Evolutionary conservation across 352 stramenopile species (phyloP).

Genomic region (Phytophthora macrochlamydospora): DNA sequence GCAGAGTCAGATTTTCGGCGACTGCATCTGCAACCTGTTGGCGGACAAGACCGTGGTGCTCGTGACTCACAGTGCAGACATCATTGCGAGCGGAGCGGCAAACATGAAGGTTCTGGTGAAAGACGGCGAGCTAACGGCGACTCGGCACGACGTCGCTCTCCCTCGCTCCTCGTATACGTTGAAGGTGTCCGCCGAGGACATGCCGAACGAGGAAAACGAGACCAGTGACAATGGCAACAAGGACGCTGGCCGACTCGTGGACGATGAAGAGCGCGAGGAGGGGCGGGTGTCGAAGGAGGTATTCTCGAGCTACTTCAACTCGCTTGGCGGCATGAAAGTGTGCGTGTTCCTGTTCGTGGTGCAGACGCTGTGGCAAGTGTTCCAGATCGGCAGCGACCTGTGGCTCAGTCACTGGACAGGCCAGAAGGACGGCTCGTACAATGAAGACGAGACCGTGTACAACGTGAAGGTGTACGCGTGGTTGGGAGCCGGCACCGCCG

Average conservation of each 20-base stretch:
- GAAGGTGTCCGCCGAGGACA: constrained; percentile 5
- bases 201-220: constrained; percentile 8
- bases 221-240: not conserved
- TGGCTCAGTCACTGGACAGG: constrained; percentile 48
- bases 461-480: constrained; percentile 42
- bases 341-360: constrained; percentile 22
- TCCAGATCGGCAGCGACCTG: constrained; percentile 39
- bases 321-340: constrained; percentile 39
- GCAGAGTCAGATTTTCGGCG: constrained; percentile 87
- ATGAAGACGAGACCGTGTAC: constrained; percentile 24
- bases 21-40: constrained; percentile 41
- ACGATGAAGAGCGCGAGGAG: constrained; percentile 49
- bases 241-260: constrained; percentile 29
- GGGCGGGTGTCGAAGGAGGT: constrained; percentile 50
- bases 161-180: constrained; percentile 15
- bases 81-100: constrained; percentile 38
- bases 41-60: constrained; percentile 79
- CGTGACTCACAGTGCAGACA: constrained; percentile 91
- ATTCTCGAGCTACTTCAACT: constrained; percentile 45
- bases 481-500: constrained; percentile 21
- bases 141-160: constrained; percentile 13
- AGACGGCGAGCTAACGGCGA: constrained; percentile 21
- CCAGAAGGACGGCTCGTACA: constrained; percentile 27
- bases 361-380: constrained; percentile 40
- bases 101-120: constrained; percentile 38